A percentile compares a stretch with the other conserved stretches of the same genome.
Evolutionary conservation across 306 rosid species (phyloP).

Genomic region (Cicer pinnatifidum): DNA sequence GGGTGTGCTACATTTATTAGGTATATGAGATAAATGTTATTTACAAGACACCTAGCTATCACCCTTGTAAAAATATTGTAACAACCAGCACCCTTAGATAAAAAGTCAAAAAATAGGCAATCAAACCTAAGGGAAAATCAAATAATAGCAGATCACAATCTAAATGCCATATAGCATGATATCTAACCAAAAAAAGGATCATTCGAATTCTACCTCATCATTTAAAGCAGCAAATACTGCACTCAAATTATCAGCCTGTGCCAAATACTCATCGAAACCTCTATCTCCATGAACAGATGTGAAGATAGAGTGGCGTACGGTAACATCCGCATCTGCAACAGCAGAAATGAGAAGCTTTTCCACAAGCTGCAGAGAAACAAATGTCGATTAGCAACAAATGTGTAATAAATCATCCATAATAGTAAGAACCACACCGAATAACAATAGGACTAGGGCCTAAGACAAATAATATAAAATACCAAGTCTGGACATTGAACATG

Average conservation of each 20-base stretch:
- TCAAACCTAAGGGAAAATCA: slow-evolving; percentile 18
- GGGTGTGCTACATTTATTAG: slow-evolving; percentile 5
- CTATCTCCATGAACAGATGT: slow-evolving; percentile 84
- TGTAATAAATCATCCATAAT: slow-evolving; percentile 7
- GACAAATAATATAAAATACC: not conserved
- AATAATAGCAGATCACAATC: slow-evolving; percentile 37
- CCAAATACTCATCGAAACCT: slow-evolving; percentile 95
- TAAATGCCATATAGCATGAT: slow-evolving; percentile 16
- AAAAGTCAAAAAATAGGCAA: slow-evolving; percentile 17
- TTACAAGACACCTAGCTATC: slow-evolving; percentile 29
- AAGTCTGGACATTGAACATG: slow-evolving; percentile 5
- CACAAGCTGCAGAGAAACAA: slow-evolving; percentile 72
- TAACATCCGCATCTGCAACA: slow-evolving; percentile 96
- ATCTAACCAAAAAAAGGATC: slow-evolving; percentile 5
- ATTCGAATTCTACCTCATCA: slow-evolving; percentile 71
- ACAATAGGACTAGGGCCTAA: slow-evolving; percentile 23
- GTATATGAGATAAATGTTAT: slow-evolving; percentile 9
- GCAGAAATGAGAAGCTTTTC: slow-evolving; percentile 97
- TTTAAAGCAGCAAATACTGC: slow-evolving; percentile 95
- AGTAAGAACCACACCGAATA: slow-evolving; percentile 14
- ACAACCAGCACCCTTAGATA: not conserved
- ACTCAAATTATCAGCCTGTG: slow-evolving; percentile 89
- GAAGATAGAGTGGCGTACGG: slow-evolving; percentile 92
- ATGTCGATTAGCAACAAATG: slow-evolving; percentile 46
- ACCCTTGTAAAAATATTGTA: slow-evolving; percentile 29